phyloP scores from a whole-genome alignment of 306 rosid species.

The Prinsepia uniflora region DNA sequence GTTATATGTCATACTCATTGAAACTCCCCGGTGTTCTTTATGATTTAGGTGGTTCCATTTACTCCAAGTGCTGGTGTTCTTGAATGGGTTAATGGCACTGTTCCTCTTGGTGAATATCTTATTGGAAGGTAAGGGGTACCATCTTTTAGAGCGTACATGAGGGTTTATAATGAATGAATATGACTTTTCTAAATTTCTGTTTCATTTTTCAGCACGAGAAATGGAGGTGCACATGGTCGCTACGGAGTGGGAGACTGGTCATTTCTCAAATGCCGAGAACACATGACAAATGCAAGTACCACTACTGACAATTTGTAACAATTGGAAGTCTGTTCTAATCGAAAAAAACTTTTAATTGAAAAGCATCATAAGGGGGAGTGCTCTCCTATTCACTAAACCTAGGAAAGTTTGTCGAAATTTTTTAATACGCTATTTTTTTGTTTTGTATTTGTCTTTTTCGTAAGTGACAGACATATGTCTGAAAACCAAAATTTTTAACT shows the following conservation, averaged over 20 bases:
- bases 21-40: not conserved
- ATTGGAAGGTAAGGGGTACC: slow-evolving; percentile 62
- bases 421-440: not conserved
- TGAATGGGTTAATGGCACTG: slow-evolving; percentile 94
- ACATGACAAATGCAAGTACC: slow-evolving; percentile 64
- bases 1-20: not conserved
- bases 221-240: slow-evolving; percentile 91
- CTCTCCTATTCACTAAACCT: not conserved
- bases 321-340: not conserved
- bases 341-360: not conserved
- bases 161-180: slow-evolving; percentile 14
- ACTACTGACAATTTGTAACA: not conserved
- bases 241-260: slow-evolving; percentile 83
- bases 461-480: not conserved
- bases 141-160: slow-evolving; percentile 11
- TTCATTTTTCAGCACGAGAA: slow-evolving; percentile 52
- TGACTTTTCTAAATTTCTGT: not conserved
- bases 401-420: not conserved
- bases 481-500: not conserved
- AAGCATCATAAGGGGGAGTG: not conserved
- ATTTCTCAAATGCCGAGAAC: slow-evolving; percentile 68
- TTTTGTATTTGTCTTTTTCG: not conserved
- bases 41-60: slow-evolving; percentile 83
- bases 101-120: slow-evolving; percentile 94
- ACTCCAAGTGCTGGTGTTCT: slow-evolving; percentile 99